phyloP scores from a whole-genome alignment of 371 early-diverging fungal genomes.

The Lichtheimia corymbifera region DNA sequence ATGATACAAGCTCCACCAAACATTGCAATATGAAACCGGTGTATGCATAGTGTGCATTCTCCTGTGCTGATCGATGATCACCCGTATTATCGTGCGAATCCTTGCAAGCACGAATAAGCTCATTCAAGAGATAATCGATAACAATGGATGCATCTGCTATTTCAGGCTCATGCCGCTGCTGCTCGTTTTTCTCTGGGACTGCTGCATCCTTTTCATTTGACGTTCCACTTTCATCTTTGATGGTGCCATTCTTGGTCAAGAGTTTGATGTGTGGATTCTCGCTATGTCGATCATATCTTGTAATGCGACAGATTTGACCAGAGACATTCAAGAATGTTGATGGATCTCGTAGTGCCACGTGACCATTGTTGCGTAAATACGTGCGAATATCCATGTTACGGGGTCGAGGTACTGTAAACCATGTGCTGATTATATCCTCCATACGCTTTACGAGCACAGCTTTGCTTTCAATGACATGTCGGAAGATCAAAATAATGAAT shows the following conservation, averaged over 20 bases:
- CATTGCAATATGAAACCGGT: slow-evolving; percentile 87
- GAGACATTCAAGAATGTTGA: slow-evolving; percentile 71
- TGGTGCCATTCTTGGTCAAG: slow-evolving; percentile 18
- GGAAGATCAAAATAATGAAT: slow-evolving; percentile 78
- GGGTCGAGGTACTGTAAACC: slow-evolving; percentile 73
- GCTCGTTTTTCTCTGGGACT: background rate
- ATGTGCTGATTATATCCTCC: slow-evolving; percentile 75
- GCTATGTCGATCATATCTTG: slow-evolving; percentile 61
- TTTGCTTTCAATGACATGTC: slow-evolving; percentile 84
- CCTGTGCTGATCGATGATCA: slow-evolving; percentile 18
- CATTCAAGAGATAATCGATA: slow-evolving; percentile 38
- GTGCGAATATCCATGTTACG: slow-evolving; percentile 70
- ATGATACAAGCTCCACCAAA: slow-evolving; percentile 81
- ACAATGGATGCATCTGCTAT: slow-evolving; percentile 29
- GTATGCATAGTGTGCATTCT: slow-evolving; percentile 55
- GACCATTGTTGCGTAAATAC: slow-evolving; percentile 72
- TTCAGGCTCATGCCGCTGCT: background rate
- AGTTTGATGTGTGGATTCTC: slow-evolving; percentile 57
- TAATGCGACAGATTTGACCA: slow-evolving; percentile 63
- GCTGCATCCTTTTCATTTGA: slow-evolving; percentile 2
- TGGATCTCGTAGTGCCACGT: slow-evolving; percentile 76
- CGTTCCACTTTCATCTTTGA: slow-evolving; percentile 2
- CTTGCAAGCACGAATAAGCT: slow-evolving; percentile 19
- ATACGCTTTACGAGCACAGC: slow-evolving; percentile 67
- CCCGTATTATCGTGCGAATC: slow-evolving; percentile 18